These are phyloP conservation scores for Phaeoacremonium minimum DNA, from an alignment of 2,329 filamentous ascomycete species.

Conservation along the genomic window DNA sequence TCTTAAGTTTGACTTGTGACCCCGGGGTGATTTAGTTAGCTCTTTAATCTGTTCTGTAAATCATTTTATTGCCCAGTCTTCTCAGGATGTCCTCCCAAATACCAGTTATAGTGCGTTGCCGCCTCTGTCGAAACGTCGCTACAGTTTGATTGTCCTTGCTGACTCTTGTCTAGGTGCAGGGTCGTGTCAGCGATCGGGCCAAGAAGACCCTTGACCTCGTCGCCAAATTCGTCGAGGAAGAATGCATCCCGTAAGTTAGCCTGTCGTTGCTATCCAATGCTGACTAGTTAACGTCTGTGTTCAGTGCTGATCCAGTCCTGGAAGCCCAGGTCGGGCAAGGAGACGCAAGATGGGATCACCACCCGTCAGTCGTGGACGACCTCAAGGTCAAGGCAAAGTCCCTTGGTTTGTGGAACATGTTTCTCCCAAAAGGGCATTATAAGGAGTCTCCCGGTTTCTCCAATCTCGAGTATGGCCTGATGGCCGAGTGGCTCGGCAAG, in stretches of 20 bases:
- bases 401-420: constrained; percentile 97
- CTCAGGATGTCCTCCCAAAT: constrained; percentile 17
- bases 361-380: constrained; percentile 80
- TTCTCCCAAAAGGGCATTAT: constrained; percentile 92
- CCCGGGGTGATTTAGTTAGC: too few species aligned
- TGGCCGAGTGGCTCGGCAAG: constrained; percentile 93
- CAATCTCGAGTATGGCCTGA: constrained; percentile 94
- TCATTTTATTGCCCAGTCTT: too few species aligned
- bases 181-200: constrained; percentile 76
- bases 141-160: too few species aligned
- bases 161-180: constrained; percentile 29
- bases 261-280: constrained; percentile 1
- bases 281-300: too few species aligned
- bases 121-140: constrained; percentile 8
- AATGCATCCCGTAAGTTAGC: constrained; percentile 71
- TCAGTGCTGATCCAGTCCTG: constrained; percentile 73
- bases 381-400: constrained; percentile 79
- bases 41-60: too few species aligned
- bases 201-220: constrained; percentile 82
- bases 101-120: constrained; percentile 17
- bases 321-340: constrained; percentile 76
- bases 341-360: constrained; percentile 70
- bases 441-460: constrained; percentile 90
- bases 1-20: too few species aligned
- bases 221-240: constrained; percentile 94